These are phyloP conservation scores for Suhomyces panamericanus DNA, from an alignment of 1,139 yeast species.

Conservation along the genomic window DNA sequence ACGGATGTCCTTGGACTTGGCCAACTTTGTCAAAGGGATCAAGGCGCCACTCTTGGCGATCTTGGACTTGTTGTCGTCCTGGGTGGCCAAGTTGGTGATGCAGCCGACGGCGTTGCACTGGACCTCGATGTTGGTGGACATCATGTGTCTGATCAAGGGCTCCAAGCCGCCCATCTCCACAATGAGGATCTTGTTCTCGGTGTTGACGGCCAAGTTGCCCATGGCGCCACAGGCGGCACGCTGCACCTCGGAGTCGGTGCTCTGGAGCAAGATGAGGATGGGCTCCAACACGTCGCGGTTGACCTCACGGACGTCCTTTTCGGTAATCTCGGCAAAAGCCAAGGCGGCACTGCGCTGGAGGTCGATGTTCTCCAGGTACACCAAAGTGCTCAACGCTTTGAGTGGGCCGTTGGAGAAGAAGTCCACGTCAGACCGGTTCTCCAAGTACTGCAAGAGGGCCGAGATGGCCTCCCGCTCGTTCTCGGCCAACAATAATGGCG, in stretches of 20 bases:
- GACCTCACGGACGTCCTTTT: slow-evolving; percentile 89
- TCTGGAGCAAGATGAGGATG: slow-evolving; percentile 79
- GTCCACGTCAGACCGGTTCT: slow-evolving; percentile 81
- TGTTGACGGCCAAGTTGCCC: slow-evolving; percentile 95
- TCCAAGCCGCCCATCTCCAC: slow-evolving; percentile 98
- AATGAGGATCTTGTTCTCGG: slow-evolving; percentile 86
- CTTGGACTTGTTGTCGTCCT: slow-evolving; percentile 92
- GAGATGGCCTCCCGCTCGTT: slow-evolving; percentile 96
- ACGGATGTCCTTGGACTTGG: slow-evolving; percentile 89
- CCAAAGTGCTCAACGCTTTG: slow-evolving; percentile 86
- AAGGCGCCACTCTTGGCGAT: slow-evolving; percentile 98
- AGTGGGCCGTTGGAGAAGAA: slow-evolving; percentile 90
- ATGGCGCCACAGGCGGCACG: slow-evolving; percentile 98
- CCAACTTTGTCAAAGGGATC: slow-evolving; percentile 88
- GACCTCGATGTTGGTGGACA: slow-evolving; percentile 94
- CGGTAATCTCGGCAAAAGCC: slow-evolving; percentile 98
- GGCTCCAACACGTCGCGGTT: slow-evolving; percentile 92
- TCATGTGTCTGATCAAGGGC: slow-evolving; percentile 95
- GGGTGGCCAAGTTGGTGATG: slow-evolving; percentile 97
- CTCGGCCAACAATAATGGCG: slow-evolving; percentile 85
- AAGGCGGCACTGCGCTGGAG: slow-evolving; percentile 96
- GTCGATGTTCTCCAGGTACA: slow-evolving; percentile 91
- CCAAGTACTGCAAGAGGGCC: slow-evolving; percentile 82
- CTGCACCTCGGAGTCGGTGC: slow-evolving; percentile 90
- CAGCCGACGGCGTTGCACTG: slow-evolving; percentile 99